These are phyloP conservation scores for Blastobotrys buckinghamii DNA, from an alignment of 1,139 yeast species.

Conservation along the genomic window DNA sequence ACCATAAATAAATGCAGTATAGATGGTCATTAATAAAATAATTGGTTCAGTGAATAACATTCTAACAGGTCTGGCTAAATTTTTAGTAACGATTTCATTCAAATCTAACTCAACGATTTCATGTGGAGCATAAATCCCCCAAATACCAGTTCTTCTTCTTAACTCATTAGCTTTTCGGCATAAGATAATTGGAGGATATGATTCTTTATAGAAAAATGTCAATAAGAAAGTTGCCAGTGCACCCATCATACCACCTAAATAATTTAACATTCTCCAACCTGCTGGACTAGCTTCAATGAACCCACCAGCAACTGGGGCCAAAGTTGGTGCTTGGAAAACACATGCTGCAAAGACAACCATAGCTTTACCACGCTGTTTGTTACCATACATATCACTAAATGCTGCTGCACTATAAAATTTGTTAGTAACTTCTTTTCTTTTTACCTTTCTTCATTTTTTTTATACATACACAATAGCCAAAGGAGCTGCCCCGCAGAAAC, in stretches of 20 bases:
- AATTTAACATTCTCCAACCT: slow-evolving; percentile 58
- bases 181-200: slow-evolving; percentile 42
- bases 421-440: too few relatives aligned
- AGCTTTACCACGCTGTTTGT: slow-evolving; percentile 60
- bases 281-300: slow-evolving; percentile 33
- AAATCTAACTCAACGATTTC: slow-evolving; percentile 61
- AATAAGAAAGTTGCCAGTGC: slow-evolving; percentile 32
- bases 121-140: slow-evolving; percentile 84
- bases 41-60: slow-evolving; percentile 74
- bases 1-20: slow-evolving; percentile 82
- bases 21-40: slow-evolving; percentile 58
- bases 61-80: slow-evolving; percentile 59
- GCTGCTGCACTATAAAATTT: slow-evolving; percentile 49
- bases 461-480: slow-evolving; percentile 52
- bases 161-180: slow-evolving; percentile 41
- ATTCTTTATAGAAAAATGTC: slow-evolving; percentile 32
- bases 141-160: slow-evolving; percentile 48
- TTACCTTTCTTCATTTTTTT: too few relatives aligned
- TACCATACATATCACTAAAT: slow-evolving; percentile 68
- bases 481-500: slow-evolving; percentile 53
- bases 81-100: slow-evolving; percentile 61
- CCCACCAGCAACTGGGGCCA: slow-evolving; percentile 51
- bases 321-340: slow-evolving; percentile 69
- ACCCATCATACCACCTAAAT: slow-evolving; percentile 49
- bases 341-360: slow-evolving; percentile 58